Evolutionary conservation across 2,329 filamentous ascomycete genomes (phyloP), one percentile per base, ranked within the genome.

Genomic region (Botryotinia calthae): DNA sequence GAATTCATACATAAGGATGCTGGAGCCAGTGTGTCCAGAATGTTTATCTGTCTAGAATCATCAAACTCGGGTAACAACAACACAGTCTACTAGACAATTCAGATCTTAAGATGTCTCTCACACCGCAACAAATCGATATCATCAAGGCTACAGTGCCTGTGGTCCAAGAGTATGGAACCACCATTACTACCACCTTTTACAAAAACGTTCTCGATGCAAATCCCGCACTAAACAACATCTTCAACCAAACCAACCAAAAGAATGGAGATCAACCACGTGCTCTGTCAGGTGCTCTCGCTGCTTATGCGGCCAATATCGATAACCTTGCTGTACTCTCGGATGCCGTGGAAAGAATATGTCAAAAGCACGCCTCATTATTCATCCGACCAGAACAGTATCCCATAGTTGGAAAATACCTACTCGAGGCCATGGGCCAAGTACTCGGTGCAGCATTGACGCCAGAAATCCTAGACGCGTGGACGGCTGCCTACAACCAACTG

Each of bases 141-240:
- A 90, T 96, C 84, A 95, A 94, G 82, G 86, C 92, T 54, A 95
- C 93, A 2, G 91, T 90, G 56, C 93, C 93, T 2, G 86, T 93
- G 28, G 86, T 95, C 12, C 86, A 89, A 75, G 84, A 89, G 74
- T 88, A 94, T 80, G 93, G 92, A 81, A 84, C 84, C 28, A 83
- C 86, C 63, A 93, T 95, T 81, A 94, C 91, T n/a, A 86, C 84
- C 1, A 83, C 86, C 75, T 94, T 95, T 84, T 95, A 95, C 84
- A 83, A 84, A 62, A 90, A 89, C 82, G 85, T 95, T 83, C 85
- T 95, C 42, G 75, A 75, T 25, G 88, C 88, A 4, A 84, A 92
- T 76, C 92, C 92, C 0, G 84, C 87, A 40, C 85, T 95, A 44
- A 88, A 88, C 76, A 89, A 90, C 78, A 82, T 92, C 80, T 95